Evolutionary conservation across 805 yeast genomes (phyloP).

Genomic region (Wickerhamiella sorbophila): DNA sequence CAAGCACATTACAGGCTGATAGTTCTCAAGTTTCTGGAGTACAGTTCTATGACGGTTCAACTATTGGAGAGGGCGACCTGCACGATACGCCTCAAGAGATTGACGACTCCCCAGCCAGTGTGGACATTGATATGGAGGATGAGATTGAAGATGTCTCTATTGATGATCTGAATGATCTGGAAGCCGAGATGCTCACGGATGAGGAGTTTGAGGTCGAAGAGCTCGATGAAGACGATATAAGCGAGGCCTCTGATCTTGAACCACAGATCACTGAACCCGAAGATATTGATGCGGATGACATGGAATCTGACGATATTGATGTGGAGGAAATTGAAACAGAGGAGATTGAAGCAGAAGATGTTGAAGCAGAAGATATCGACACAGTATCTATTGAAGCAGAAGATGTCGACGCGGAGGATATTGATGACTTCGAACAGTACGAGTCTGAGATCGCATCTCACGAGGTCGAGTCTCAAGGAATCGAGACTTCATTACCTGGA

Average conservation of each 20-base stretch:
- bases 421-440: background rate
- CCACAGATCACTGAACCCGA: background rate
- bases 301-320: conserved; percentile 2
- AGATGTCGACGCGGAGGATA: background rate
- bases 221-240: conserved; percentile 2
- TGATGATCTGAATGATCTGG: conserved; percentile 3
- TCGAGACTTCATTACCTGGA: no score
- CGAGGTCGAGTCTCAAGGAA: background rate
- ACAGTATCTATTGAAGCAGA: background rate
- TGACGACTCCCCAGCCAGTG: conserved; percentile 7
- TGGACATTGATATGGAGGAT: conserved; percentile 3
- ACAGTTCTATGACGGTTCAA: conserved; percentile 1
- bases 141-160: conserved; percentile 7
- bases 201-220: conserved; percentile 6
- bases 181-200: conserved; percentile 1
- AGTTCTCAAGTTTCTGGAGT: no score
- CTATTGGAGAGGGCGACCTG: background rate
- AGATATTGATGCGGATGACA: conserved; percentile 1
- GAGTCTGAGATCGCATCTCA: background rate
- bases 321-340: conserved; percentile 2
- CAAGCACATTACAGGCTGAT: no score
- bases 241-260: conserved; percentile 5
- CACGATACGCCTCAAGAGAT: conserved; percentile 7
- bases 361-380: background rate
- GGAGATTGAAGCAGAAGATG: background rate